Percentiles rank a stretch among this genome's conserved stretches.
phyloP scores from a whole-genome alignment of 129 eudicot genomes.

The Gnaphalium uliginosum region DNA sequence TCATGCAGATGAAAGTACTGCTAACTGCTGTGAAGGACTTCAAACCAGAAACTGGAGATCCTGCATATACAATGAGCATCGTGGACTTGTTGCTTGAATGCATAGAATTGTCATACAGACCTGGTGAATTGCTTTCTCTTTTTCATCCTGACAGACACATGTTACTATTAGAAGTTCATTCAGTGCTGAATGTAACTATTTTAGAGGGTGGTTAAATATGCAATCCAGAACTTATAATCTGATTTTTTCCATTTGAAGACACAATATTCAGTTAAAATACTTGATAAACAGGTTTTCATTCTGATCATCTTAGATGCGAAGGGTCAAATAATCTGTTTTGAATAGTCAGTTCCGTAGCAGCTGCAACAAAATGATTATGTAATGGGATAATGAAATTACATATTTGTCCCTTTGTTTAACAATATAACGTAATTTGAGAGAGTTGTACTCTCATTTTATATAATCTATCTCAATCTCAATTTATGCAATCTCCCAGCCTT shows the following conservation, averaged over 20 bases:
- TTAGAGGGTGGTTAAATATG: neutral
- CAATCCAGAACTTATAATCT: neutral
- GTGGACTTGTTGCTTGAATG: slow-evolving; percentile 96
- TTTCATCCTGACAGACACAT: neutral
- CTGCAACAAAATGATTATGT: neutral
- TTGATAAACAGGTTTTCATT: neutral
- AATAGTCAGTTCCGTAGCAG: neutral
- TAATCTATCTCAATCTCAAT: slow-evolving; percentile 1
- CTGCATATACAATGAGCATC: slow-evolving; percentile 93
- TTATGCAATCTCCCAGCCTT: neutral
- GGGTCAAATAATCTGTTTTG: neutral
- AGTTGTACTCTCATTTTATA: neutral
- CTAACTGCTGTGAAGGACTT: slow-evolving; percentile 84
- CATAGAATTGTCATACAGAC: slow-evolving; percentile 82
- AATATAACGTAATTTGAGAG: neutral
- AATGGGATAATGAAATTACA: no score
- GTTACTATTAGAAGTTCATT: neutral
- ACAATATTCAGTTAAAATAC: neutral
- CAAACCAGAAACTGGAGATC: slow-evolving; percentile 76
- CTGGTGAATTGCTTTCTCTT: slow-evolving; percentile 53
- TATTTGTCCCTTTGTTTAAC: neutral
- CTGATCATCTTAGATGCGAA: neutral
- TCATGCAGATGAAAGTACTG: slow-evolving; percentile 79
- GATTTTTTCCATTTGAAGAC: neutral
- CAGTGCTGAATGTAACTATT: neutral